Base-by-base conservation (phyloP, 2,329 filamentous ascomycete genomes). In the Diplodia intermedia region DNA sequence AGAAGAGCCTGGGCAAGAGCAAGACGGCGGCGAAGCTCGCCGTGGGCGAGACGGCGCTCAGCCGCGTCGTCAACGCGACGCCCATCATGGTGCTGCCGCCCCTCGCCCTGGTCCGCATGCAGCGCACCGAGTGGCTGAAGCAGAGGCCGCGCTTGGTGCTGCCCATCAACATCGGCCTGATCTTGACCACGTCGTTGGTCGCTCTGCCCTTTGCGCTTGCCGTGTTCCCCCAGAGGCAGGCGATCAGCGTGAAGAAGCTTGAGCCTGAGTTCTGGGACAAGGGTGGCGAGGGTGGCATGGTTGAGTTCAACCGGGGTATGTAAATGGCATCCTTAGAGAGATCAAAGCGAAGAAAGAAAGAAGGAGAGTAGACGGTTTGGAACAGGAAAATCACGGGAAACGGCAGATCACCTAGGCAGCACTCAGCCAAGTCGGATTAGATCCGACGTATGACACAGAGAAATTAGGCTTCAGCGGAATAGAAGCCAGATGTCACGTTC, bases 81-180 rank as follows among this genome's bases (percentile, higher is more conserved):
- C 95, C 95, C 12, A 95, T 99, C 82, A 99, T 99, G 95, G 93
- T 97, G 15, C 84, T 99, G 55, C 95, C 95, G 52, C 93, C 95
- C 26, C 83, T 99, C 77, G 82, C 96, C 29, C 86, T 99, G 66
- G 91, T 98, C 65, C 86, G 89, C 72, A 83, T 99, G 73, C 94
- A 99, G 85, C 87, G 89, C 80, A 91, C 89, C 63, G 85, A 90
- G 69, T 98, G 93, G 93, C 81, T 98, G 73, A 89, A 89, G 82
- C 84, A 85, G 70, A 87, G 92, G 71, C 95, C 94, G 7, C 85
- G 89, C 69, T 84, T 94, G 80, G 91, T 92, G 12, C 82, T 91
- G 68, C 93, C 94, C 0, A 83, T 97, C 55, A 99, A 99, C 80
- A 80, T 99, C 70, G 93, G 88, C 0, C 80, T 99, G 73, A 97